A percentile compares a stretch with the other conserved stretches of the same genome.
Conservation (phyloP, 768 basidiomycete species). For the Lactifluus rugatus region DNA sequence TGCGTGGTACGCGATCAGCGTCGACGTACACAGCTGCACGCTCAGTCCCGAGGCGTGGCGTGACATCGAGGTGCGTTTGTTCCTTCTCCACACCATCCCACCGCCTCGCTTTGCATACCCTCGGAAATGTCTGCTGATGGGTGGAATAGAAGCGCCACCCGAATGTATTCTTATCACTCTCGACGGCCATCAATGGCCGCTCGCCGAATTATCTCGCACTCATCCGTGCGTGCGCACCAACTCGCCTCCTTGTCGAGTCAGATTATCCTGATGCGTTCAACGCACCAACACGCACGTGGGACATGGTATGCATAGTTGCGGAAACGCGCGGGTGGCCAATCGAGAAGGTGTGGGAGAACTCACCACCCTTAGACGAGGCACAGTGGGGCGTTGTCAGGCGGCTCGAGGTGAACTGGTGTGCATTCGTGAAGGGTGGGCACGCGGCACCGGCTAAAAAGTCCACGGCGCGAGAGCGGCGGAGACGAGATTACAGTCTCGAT, state of each 20-base stretch:
- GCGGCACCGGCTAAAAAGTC: neutral
- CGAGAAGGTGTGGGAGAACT: constrained; percentile 40
- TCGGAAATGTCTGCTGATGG: neutral
- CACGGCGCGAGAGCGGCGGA: constrained; percentile 11
- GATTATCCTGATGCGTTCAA: constrained; percentile 65
- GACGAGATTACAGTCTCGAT: constrained; percentile 16
- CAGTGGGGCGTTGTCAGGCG: constrained; percentile 57
- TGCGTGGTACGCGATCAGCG: constrained; percentile 55
- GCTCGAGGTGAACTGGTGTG: constrained; percentile 62
- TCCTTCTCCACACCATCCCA: neutral
- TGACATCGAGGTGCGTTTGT: constrained; percentile 54
- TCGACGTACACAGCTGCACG: constrained; percentile 89
- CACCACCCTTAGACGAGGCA: constrained; percentile 22
- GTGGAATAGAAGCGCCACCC: constrained; percentile 46
- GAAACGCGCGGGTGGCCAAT: constrained; percentile 68
- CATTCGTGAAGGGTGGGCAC: constrained; percentile 46
- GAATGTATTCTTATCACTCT: constrained; percentile 83
- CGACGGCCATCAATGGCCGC: constrained; percentile 73
- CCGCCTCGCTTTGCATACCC: neutral
- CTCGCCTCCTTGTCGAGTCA: constrained; percentile 77
- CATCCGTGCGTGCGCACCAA: constrained; percentile 49
- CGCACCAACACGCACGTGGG: constrained; percentile 58
- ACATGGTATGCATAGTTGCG: constrained; percentile 64
- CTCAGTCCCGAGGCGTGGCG: constrained; percentile 68
- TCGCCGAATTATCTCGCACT: constrained; percentile 54